Evolutionary conservation across 768 basidiomycete species (phyloP).

Genomic region (Hirschioporus abietinus): DNA sequence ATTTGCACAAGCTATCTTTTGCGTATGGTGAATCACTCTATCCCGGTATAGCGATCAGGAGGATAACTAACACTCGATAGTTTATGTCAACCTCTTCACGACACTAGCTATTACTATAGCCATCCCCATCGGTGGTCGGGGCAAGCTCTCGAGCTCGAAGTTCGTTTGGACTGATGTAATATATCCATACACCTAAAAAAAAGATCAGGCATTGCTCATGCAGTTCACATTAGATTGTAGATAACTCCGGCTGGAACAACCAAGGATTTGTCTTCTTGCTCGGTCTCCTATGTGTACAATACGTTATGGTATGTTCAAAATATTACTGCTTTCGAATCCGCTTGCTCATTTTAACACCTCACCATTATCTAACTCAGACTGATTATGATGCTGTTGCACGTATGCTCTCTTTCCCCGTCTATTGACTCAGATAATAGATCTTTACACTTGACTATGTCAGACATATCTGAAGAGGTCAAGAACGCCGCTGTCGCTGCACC

Average conservation of each 20-base stretch:
- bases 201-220: background rate
- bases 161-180: slow-evolving; percentile 21
- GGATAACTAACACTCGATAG: slow-evolving; percentile 4
- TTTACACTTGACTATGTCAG: background rate
- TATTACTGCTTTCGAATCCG: background rate
- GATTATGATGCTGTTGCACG: slow-evolving; percentile 15
- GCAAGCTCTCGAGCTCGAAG: slow-evolving; percentile 8
- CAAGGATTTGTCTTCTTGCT: slow-evolving; percentile 40
- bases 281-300: slow-evolving; percentile 45
- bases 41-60: background rate
- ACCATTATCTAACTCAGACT: slow-evolving; percentile 5
- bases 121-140: slow-evolving; percentile 27
- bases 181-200: background rate
- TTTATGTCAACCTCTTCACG: slow-evolving; percentile 42
- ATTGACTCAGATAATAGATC: background rate
- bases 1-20: slow-evolving; percentile 28
- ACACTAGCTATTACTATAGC: slow-evolving; percentile 38
- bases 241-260: slow-evolving; percentile 37
- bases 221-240: slow-evolving; percentile 28
- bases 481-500: slow-evolving; percentile 15
- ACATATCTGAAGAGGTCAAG: slow-evolving; percentile 16
- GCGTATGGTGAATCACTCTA: slow-evolving; percentile 14
- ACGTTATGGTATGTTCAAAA: slow-evolving; percentile 29
- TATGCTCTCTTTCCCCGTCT: slow-evolving; percentile 1
- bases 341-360: background rate